Percentiles rank a stretch among this genome's conserved stretches.
phyloP scores from a whole-genome alignment of 305 asterid species.

The Fraxinus baroniana region DNA sequence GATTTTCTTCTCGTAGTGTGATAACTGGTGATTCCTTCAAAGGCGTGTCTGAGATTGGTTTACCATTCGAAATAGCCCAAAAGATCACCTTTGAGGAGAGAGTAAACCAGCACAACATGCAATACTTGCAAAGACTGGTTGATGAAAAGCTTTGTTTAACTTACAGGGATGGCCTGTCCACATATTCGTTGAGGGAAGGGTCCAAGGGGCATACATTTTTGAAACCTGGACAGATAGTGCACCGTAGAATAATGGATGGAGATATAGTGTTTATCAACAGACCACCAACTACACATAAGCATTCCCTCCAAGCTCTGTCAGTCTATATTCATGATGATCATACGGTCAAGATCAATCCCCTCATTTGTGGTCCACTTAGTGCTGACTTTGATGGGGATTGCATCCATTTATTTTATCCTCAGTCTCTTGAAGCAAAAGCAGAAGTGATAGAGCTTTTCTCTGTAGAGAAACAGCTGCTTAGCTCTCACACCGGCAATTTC shows the following conservation, averaged over 20 bases:
- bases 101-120: conserved; percentile 76
- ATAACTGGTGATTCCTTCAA: conserved; percentile 93
- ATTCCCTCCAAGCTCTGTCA: conserved; percentile 83
- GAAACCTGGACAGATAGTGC: conserved; percentile 90
- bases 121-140: conserved; percentile 75
- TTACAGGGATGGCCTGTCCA: conserved; percentile 71
- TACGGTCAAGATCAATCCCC: conserved; percentile 90
- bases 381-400: conserved; percentile 99
- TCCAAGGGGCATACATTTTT: conserved; percentile 90
- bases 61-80: conserved; percentile 89
- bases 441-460: conserved; percentile 93
- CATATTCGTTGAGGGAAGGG: conserved; percentile 87
- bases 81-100: conserved; percentile 89
- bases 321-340: conserved; percentile 90
- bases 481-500: conserved; percentile 97
- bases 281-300: conserved; percentile 98
- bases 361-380: conserved; percentile 89
- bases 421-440: conserved; percentile 92
- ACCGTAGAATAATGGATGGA: conserved; percentile 91
- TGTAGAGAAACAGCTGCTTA: conserved; percentile 89
- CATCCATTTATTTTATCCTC: conserved; percentile 91
- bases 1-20: conserved; percentile 95
- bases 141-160: conserved; percentile 84
- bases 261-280: conserved; percentile 88
- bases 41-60: conserved; percentile 87